Evolutionary conservation across 345 rosid species (phyloP).

Genomic region (Citrus sp.): DNA sequence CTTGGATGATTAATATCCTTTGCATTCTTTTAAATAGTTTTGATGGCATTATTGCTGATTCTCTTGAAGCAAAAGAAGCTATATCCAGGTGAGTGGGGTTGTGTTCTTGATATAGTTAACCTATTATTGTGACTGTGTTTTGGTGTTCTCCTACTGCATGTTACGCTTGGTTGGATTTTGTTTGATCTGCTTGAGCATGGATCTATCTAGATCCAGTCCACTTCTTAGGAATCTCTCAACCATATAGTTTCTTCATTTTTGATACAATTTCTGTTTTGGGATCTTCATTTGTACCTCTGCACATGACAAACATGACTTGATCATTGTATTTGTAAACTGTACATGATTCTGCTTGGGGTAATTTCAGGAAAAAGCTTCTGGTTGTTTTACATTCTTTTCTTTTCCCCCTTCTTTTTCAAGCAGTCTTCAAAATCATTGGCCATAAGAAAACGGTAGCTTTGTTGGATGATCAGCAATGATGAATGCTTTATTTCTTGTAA

Average conservation of each 20-base stretch:
- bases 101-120: conserved; percentile 5
- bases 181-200: conserved; percentile 3
- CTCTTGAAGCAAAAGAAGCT: conserved; percentile 78
- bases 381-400: background rate
- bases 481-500: background rate
- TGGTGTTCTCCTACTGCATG: conserved; percentile 7
- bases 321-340: too few species aligned
- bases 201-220: background rate
- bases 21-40: conserved; percentile 49
- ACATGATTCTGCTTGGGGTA: background rate
- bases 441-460: background rate
- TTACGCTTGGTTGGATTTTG: background rate
- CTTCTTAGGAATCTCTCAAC: background rate
- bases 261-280: background rate
- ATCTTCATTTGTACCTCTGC: background rate
- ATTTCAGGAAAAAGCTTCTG: background rate
- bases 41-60: conserved; percentile 84
- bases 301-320: too few species aligned
- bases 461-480: background rate
- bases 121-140: conserved; percentile 2
- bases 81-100: conserved; percentile 63
- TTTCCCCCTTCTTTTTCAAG: too few species aligned
- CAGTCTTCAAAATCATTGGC: too few species aligned
- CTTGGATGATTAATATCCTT: conserved; percentile 19
- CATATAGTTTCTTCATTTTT: background rate